Percentiles rank a stretch among this genome's conserved stretches.
phyloP scores from a whole-genome alignment of 2,329 filamentous ascomycete species.

The Onygenales sp. region DNA sequence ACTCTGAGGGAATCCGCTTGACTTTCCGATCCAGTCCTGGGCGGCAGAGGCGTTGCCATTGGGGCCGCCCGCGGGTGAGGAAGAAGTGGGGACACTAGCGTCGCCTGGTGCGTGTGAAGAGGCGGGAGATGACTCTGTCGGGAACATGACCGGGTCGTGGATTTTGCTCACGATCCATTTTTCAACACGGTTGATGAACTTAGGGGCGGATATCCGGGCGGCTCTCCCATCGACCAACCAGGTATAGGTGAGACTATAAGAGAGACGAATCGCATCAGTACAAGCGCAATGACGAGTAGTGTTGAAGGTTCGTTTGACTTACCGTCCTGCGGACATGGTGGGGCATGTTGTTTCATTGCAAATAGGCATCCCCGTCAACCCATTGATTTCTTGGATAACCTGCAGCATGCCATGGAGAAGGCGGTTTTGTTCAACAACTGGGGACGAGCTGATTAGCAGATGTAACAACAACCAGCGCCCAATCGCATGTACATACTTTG shows the following conservation, averaged over 20 bases:
- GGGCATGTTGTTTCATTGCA: constrained; percentile 80
- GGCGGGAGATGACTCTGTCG: constrained; percentile 62
- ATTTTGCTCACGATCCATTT: constrained; percentile 97
- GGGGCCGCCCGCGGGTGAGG: constrained; percentile 27
- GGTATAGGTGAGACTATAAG: constrained; percentile 75
- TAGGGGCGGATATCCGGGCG: constrained; percentile 81
- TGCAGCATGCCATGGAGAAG: constrained; percentile 83
- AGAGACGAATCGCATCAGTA: background rate
- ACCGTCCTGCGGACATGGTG: constrained; percentile 90
- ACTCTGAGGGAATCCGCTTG: constrained; percentile 82
- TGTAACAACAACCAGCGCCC: background rate
- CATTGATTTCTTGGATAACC: constrained; percentile 77
- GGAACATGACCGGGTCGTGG: constrained; percentile 81
- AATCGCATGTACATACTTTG: constrained; percentile 55
- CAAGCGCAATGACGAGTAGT: background rate
- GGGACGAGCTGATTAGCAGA: background rate
- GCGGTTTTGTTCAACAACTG: constrained; percentile 88
- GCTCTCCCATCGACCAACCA: constrained; percentile 87
- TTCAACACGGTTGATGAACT: constrained; percentile 93
- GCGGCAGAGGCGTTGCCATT: constrained; percentile 43
- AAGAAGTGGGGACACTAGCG: constrained; percentile 41
- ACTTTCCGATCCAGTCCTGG: constrained; percentile 78
- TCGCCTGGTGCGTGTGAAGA: constrained; percentile 46
- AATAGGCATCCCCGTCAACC: constrained; percentile 61
- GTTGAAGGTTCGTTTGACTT: constrained; percentile 34